Conservation (phyloP, 1,284 basidiomycete genomes). For the Amylostereum areolatum region DNA sequence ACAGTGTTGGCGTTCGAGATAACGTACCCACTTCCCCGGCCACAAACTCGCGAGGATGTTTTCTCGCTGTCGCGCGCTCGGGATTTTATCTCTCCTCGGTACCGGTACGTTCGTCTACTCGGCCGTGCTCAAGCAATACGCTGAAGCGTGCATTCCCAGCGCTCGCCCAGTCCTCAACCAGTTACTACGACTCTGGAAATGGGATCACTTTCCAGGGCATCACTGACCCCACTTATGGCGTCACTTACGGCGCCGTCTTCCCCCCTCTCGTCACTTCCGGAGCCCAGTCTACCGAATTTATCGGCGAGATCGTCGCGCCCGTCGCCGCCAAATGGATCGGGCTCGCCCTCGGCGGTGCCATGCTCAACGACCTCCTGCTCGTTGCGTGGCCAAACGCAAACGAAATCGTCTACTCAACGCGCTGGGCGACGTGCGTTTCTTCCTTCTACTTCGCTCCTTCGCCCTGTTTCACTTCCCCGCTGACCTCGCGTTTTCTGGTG, state of each 20-base stretch:
- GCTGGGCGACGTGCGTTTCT: conserved; percentile 42
- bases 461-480: not conserved
- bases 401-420: conserved; percentile 43
- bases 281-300: conserved; percentile 43
- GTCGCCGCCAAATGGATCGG: conserved; percentile 49
- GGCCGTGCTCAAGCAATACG: not conserved
- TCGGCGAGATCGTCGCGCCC: conserved; percentile 56
- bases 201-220: conserved; percentile 51
- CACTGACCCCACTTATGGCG: conserved; percentile 41
- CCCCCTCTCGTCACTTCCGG: conserved; percentile 37
- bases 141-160: conserved; percentile 20
- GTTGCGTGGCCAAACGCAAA: conserved; percentile 55
- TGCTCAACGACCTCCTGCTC: conserved; percentile 48
- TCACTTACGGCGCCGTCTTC: conserved; percentile 49
- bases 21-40: too few species aligned
- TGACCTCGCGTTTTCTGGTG: conserved; percentile 2
- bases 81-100: conserved; percentile 20
- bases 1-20: too few species aligned
- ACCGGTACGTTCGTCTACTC: conserved; percentile 16
- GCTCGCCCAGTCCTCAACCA: conserved; percentile 31
- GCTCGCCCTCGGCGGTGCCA: conserved; percentile 43
- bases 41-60: not conserved
- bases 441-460: not conserved
- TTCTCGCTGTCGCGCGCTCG: conserved; percentile 14
- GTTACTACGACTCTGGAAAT: conserved; percentile 44